phyloP scores from a whole-genome alignment of 2,329 filamentous ascomycete species.

The Uncinocarpus reesii region DNA sequence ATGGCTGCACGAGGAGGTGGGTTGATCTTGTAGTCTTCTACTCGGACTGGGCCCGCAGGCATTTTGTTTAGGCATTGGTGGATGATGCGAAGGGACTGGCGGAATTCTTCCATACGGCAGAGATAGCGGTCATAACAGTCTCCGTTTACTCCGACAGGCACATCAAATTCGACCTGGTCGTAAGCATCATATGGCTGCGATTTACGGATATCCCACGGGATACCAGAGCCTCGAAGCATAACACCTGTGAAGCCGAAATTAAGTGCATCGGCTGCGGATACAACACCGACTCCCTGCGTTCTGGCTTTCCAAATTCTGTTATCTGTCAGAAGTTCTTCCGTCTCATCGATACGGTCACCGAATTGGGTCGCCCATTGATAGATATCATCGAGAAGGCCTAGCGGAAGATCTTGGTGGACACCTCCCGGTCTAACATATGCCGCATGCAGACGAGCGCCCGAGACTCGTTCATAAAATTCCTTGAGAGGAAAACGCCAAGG shows the following conservation, averaged over 20 bases:
- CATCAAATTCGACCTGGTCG: constrained; percentile 94
- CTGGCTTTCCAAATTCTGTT: constrained; percentile 98
- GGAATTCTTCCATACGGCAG: constrained; percentile 99
- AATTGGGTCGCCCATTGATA: constrained; percentile 99
- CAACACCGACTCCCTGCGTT: constrained; percentile 82
- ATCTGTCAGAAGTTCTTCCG: constrained; percentile 95
- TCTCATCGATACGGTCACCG: constrained; percentile 95
- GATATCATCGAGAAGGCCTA: constrained; percentile 93
- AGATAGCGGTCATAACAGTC: constrained; percentile 99
- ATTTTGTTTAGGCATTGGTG: constrained; percentile 99
- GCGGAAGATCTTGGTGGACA: constrained; percentile 86
- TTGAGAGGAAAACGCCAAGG: constrained; percentile 32
- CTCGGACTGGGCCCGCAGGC: constrained; percentile 83
- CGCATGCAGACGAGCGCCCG: constrained; percentile 90
- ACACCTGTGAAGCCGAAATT: constrained; percentile 95
- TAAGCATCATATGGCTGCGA: constrained; percentile 96
- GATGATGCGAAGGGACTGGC: constrained; percentile 95
- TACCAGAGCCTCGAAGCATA: constrained; percentile 93
- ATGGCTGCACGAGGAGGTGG: constrained; percentile 93
- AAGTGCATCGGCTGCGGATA: constrained; percentile 83
- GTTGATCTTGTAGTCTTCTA: constrained; percentile 97
- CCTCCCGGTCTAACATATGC: constrained; percentile 95
- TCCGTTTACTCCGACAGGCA: constrained; percentile 89
- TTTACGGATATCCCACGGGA: constrained; percentile 95
- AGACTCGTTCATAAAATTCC: constrained; percentile 99